Base-by-base conservation (phyloP, 2,329 filamentous ascomycete species). In the Bisporella sp. region DNA sequence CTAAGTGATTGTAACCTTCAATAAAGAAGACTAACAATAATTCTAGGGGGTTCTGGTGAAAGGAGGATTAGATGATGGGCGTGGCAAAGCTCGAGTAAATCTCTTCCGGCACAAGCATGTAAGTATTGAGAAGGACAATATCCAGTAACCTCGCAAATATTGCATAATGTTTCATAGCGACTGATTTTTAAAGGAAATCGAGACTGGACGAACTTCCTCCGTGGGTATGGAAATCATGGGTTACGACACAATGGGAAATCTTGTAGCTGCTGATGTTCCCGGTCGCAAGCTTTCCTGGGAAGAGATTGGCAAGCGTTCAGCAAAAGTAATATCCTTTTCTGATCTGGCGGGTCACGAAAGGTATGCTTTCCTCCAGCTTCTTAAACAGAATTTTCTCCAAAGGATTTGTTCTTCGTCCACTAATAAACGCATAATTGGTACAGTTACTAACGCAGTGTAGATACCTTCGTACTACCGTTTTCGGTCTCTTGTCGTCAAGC, bases 161-260 rank as follows among this genome's bases (percentile, higher is more conserved):
- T 21, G 21, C 21, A 21, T 3, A 21, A 21, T 21, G 21, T 21
- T 21, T 21, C 21, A 21, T 3, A 21, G 3, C 21, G 21, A 21
- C 21, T 21, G 21, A 21, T 21, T 21, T 21, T 21, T 21, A 21
- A 21, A 21, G 21, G 21, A 99, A 70, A 87, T 97, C 40, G 93
- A 99, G 69, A 93, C 88, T 44, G 93, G 93, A 1, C 80, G 93
- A 57, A 99, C 93, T 7, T 96, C 89, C 65, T 96, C 91, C 0
- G 93, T 99, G 0, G 92, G 93, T 41, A 95, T 97, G 91, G 93
- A 99, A 68, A 97, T 97, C 54, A 90, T 97, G 85, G 93, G 93
- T 2, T 99, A 96, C 61, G 90, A 97, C 68, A 89, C 86, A 46
- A 78, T 79, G 49, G 92, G 93, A 31, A 81, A 91, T 30, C 85